phyloP scores from a whole-genome alignment of 1,284 basidiomycete genomes.

The Waitea zeae region DNA sequence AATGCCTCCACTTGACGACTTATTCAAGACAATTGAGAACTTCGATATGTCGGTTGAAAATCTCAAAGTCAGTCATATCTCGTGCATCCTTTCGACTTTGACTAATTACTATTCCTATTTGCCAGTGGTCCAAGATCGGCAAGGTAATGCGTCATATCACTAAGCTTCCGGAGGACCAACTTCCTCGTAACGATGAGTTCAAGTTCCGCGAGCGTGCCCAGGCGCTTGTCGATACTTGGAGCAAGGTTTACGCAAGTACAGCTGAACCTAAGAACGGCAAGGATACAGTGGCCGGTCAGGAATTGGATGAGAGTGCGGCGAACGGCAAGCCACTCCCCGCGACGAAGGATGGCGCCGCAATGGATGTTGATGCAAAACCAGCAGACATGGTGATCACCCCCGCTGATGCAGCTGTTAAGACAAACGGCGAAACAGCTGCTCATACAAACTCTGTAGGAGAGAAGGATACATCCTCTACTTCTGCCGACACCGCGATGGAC shows the following conservation, averaged over 20 bases:
- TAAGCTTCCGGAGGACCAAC: constrained; percentile 39
- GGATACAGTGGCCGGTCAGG: constrained; percentile 1
- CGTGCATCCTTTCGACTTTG: constrained; percentile 2
- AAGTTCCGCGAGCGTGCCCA: constrained; percentile 73
- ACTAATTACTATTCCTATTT: constrained; percentile 7
- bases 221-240: constrained; percentile 60
- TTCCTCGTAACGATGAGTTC: constrained; percentile 77
- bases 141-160: constrained; percentile 97
- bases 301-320: no score
- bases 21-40: constrained; percentile 73
- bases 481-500: no score
- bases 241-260: no score
- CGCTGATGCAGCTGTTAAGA: no score
- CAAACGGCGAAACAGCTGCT: no score
- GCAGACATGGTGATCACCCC: no score
- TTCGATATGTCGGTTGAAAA: constrained; percentile 82
- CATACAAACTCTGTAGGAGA: no score
- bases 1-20: constrained; percentile 58
- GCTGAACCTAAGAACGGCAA: constrained; percentile 29
- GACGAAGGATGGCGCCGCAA: no score
- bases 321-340: no score
- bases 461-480: no score
- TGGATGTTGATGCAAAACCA: no score
- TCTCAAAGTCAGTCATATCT: constrained; percentile 43
- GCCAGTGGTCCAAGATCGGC: constrained; percentile 86